Evolutionary conservation across 140 eudicot genomes (phyloP).

Genomic region (Cichorium intybus): DNA sequence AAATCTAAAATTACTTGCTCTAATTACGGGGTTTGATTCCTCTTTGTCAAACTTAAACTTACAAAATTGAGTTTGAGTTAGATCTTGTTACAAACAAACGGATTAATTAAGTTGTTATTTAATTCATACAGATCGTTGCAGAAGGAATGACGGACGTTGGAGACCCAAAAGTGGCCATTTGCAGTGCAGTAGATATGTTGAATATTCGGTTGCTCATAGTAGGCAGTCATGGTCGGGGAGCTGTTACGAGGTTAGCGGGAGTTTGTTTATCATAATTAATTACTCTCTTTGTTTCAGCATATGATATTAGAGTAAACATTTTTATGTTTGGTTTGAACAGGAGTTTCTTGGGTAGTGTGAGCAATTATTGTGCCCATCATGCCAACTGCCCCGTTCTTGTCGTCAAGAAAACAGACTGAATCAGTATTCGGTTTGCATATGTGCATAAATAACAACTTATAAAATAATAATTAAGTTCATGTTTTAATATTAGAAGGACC

Average conservation of each 20-base stretch:
- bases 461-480: neutral
- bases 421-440: neutral
- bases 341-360: constrained; percentile 44
- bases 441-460: constrained; percentile 15
- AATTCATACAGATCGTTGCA: constrained; percentile 34
- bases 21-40: constrained; percentile 13
- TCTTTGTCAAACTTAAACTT: constrained; percentile 15
- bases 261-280: neutral
- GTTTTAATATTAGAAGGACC: neutral
- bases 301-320: neutral
- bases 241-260: constrained; percentile 20
- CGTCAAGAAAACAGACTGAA: constrained; percentile 34
- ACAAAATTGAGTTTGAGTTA: neutral
- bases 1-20: constrained; percentile 26
- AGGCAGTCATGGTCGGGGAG: constrained; percentile 45
- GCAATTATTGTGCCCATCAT: constrained; percentile 38
- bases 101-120: constrained; percentile 11
- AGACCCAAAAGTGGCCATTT: constrained; percentile 49
- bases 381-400: constrained; percentile 56
- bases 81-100: neutral
- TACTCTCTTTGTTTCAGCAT: neutral
- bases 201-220: constrained; percentile 35
- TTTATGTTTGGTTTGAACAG: constrained; percentile 8
- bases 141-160: constrained; percentile 37
- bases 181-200: constrained; percentile 35